These are phyloP conservation scores for Boletus eberwhitei DNA, from an alignment of 768 basidiomycete species.

Conservation along the genomic window DNA sequence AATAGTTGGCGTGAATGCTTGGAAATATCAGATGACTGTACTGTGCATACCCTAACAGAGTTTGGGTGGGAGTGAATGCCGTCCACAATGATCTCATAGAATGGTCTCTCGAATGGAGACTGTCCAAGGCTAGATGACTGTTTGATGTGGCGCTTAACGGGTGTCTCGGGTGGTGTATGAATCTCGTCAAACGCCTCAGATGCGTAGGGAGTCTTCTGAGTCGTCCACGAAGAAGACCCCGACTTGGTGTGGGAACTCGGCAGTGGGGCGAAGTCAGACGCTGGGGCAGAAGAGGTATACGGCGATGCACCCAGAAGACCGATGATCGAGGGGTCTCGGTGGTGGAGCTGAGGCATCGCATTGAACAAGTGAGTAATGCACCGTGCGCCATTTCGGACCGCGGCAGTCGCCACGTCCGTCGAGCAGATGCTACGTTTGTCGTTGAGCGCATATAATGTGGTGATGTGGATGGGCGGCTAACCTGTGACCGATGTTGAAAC, in stretches of 20 bases:
- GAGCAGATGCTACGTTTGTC: slow-evolving; percentile 56
- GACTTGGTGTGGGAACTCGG: slow-evolving; percentile 14
- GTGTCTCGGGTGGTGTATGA: slow-evolving; percentile 54
- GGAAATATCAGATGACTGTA: background rate
- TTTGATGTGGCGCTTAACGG: slow-evolving; percentile 26
- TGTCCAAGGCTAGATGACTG: slow-evolving; percentile 41
- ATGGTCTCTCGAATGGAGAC: slow-evolving; percentile 61
- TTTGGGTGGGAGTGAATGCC: slow-evolving; percentile 91
- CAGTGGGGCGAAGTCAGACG: slow-evolving; percentile 30
- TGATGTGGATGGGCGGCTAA: slow-evolving; percentile 25
- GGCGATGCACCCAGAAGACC: slow-evolving; percentile 81
- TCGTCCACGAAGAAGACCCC: slow-evolving; percentile 4
- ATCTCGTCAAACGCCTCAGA: slow-evolving; percentile 65
- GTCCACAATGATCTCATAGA: slow-evolving; percentile 87
- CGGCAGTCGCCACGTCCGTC: slow-evolving; percentile 67
- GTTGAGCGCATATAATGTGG: slow-evolving; percentile 1
- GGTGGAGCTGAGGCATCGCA: slow-evolving; percentile 87
- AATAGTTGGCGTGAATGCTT: background rate
- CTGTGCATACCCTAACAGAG: slow-evolving; percentile 67
- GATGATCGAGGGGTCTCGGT: slow-evolving; percentile 89
- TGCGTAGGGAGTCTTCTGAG: slow-evolving; percentile 25
- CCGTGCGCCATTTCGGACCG: slow-evolving; percentile 70
- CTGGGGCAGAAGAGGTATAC: slow-evolving; percentile 44
- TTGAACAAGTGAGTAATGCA: slow-evolving; percentile 93
- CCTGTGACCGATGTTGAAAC: slow-evolving; percentile 91